These are phyloP conservation scores for Tephrocybe sp. DNA, from an alignment of 768 basidiomycete species.

Conservation along the genomic window DNA sequence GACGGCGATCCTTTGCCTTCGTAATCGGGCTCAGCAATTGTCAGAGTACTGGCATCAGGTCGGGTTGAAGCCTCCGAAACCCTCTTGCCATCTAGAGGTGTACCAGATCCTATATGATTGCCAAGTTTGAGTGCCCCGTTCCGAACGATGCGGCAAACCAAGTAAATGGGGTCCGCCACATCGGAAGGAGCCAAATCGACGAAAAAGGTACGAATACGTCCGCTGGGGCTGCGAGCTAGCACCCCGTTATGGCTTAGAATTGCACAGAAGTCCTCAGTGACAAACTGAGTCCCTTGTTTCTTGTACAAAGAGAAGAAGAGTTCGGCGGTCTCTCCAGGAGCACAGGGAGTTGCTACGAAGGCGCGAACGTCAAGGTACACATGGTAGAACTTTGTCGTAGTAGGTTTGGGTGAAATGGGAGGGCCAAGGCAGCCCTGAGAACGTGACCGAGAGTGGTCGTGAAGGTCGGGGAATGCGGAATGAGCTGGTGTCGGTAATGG, in stretches of 20 bases:
- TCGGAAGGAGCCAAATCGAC: conserved; percentile 86
- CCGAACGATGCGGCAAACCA: conserved; percentile 89
- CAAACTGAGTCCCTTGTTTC: conserved; percentile 78
- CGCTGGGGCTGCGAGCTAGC: conserved; percentile 73
- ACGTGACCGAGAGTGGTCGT: conserved; percentile 38
- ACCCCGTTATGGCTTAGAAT: conserved; percentile 92
- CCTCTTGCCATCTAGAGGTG: conserved; percentile 48
- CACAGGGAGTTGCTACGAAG: conserved; percentile 88
- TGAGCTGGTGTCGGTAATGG: conserved; percentile 63
- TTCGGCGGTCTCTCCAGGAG: conserved; percentile 90
- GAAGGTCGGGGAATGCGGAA: conserved; percentile 69
- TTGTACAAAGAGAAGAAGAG: conserved; percentile 93
- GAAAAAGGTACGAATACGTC: conserved; percentile 83
- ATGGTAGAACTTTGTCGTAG: conserved; percentile 79
- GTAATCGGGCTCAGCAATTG: conserved; percentile 22
- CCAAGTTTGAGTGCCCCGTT: conserved; percentile 85
- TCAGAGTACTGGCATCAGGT: conserved; percentile 27
- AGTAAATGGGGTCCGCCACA: conserved; percentile 79
- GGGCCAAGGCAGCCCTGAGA: conserved; percentile 34
- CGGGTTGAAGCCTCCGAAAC: conserved; percentile 53
- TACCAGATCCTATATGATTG: conserved; percentile 47
- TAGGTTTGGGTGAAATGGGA: conserved; percentile 32
- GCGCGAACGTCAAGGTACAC: conserved; percentile 89
- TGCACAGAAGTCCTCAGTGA: conserved; percentile 92
- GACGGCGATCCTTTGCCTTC: conserved; percentile 12